Percentiles rank a stretch among this genome's conserved stretches.
Evolutionary conservation across 1,284 basidiomycete species (phyloP).

Genomic region (Cryptococcus sp.): DNA sequence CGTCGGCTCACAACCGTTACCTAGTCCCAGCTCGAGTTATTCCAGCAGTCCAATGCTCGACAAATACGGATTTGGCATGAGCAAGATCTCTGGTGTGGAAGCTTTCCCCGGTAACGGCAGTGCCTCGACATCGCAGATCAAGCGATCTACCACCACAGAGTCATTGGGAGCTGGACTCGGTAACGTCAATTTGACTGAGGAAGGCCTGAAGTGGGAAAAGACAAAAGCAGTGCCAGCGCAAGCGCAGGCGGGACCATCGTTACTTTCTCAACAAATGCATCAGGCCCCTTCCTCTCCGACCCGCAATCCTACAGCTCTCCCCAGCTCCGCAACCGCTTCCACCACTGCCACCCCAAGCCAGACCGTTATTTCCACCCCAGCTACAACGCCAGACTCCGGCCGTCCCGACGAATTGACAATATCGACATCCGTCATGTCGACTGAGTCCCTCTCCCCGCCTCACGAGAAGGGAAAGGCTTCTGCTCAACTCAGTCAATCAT

Average conservation of each 20-base stretch:
- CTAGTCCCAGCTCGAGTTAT: constrained; percentile 71
- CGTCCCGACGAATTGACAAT: constrained; percentile 53
- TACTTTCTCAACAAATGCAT: constrained; percentile 75
- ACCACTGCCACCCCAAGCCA: constrained; percentile 44
- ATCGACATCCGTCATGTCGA: constrained; percentile 44
- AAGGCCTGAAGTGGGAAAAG: constrained; percentile 61
- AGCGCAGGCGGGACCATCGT: constrained; percentile 65
- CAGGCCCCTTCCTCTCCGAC: constrained; percentile 40
- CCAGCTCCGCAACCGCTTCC: constrained; percentile 25
- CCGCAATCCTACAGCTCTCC: constrained; percentile 11
- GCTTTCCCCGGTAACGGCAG: constrained; percentile 21
- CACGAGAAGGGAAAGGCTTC: constrained; percentile 1
- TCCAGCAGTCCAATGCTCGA: constrained; percentile 80
- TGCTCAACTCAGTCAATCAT: constrained; percentile 9
- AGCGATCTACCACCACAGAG: constrained; percentile 58
- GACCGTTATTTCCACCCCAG: constrained; percentile 44
- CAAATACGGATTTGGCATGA: constrained; percentile 91
- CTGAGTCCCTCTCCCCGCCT: constrained; percentile 33
- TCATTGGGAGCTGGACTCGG: constrained; percentile 59
- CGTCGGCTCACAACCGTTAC: constrained; percentile 90
- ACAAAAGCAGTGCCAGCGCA: constrained; percentile 46
- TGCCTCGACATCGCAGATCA: constrained; percentile 8
- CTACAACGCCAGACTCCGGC: constrained; percentile 48
- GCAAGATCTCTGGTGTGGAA: constrained; percentile 56
- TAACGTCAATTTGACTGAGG: constrained; percentile 63